These are phyloP conservation scores for Verticillium nubilum DNA, from an alignment of 2,329 filamentous ascomycete genomes.

Conservation along the genomic window DNA sequence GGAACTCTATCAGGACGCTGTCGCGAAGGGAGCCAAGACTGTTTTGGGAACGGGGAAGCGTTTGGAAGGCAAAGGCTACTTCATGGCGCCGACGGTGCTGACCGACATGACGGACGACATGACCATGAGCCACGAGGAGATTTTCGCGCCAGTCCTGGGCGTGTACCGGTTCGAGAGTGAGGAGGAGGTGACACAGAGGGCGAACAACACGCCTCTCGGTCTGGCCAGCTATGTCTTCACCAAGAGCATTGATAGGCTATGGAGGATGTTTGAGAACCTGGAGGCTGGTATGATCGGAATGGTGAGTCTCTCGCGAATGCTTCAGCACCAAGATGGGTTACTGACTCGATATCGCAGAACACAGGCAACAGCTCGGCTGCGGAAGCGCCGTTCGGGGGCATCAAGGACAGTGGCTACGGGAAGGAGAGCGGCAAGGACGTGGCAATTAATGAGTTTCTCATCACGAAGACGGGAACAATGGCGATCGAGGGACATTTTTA, in stretches of 20 bases:
- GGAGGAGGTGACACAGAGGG: constrained; percentile 64
- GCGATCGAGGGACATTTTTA: constrained; percentile 32
- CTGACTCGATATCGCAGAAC: constrained; percentile 24
- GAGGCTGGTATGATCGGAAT: constrained; percentile 61
- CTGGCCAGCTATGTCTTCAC: constrained; percentile 73
- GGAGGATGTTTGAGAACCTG: constrained; percentile 41
- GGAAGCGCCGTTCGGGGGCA: constrained; percentile 41
- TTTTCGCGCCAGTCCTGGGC: constrained; percentile 69
- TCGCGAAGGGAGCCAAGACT: constrained; percentile 56
- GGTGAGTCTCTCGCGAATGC: constrained; percentile 32
- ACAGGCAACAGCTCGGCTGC: constrained; percentile 34
- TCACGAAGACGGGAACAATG: constrained; percentile 39
- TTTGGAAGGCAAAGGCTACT: constrained; percentile 50
- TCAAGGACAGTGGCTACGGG: constrained; percentile 41
- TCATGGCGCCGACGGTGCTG: constrained; percentile 68
- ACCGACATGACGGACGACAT: constrained; percentile 63
- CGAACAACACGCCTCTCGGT: constrained; percentile 65
- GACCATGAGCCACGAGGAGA: constrained; percentile 64
- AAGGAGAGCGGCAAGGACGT: constrained; percentile 43
- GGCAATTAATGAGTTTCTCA: constrained; percentile 39
- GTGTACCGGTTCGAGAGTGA: constrained; percentile 67
- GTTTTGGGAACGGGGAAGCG: constrained; percentile 55
- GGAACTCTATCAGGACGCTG: constrained; percentile 59
- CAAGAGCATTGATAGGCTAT: constrained; percentile 31
- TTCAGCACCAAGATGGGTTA: background rate